Evolutionary conservation across 176 grass and related monocot genomes (phyloP).

Genomic region (Rhipidocladum racemiflorum): DNA sequence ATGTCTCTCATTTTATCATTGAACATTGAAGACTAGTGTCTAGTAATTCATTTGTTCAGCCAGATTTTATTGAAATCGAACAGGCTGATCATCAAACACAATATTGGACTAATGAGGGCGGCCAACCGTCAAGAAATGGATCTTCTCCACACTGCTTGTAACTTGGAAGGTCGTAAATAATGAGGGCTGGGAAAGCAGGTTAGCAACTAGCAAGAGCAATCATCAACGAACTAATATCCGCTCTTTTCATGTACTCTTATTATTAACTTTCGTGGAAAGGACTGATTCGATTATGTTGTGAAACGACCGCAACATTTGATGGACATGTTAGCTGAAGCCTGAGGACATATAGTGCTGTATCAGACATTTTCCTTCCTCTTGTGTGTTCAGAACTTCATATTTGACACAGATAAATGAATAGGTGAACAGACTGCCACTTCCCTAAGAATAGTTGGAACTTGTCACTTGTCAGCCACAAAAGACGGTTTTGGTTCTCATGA

Average conservation of each 20-base stretch:
- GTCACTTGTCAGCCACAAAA: background rate
- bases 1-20: background rate
- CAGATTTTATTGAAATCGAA: background rate
- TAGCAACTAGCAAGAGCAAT: background rate
- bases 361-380: background rate
- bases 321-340: background rate
- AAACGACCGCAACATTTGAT: background rate
- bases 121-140: background rate
- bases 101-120: background rate
- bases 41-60: background rate
- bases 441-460: background rate
- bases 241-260: background rate
- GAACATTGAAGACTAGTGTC: background rate
- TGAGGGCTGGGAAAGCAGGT: background rate
- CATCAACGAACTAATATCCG: background rate
- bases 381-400: background rate
- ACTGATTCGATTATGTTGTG: background rate
- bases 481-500: background rate
- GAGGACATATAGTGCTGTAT: background rate
- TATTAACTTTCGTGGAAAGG: background rate
- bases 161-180: background rate
- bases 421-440: background rate
- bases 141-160: background rate
- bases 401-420: background rate
- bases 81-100: background rate